A percentile compares a stretch with the other conserved stretches of the same genome.
Conservation (phyloP, 2,329 filamentous ascomycete genomes). For the Aspergillus novofumigatus region DNA sequence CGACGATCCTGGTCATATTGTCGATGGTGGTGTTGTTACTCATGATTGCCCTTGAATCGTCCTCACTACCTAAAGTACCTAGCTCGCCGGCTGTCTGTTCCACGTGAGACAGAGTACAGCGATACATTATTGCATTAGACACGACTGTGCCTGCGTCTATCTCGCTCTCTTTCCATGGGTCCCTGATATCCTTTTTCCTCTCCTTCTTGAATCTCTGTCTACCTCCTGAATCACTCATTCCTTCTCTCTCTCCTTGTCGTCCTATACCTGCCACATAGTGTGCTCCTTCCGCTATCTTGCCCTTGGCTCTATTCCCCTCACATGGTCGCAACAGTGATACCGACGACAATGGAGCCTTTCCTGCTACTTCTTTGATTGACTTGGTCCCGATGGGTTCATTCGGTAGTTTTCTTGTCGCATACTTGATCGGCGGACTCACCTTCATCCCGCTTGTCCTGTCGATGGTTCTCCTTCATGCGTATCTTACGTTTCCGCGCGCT, state of each 20-base stretch:
- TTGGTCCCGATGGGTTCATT: conserved; percentile 42
- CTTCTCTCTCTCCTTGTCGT: not conserved
- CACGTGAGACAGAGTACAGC: not conserved
- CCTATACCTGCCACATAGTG: not conserved
- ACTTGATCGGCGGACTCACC: conserved; percentile 81
- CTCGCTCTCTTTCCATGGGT: not conserved
- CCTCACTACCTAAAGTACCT: not conserved
- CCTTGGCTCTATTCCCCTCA: not conserved
- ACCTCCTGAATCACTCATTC: not conserved
- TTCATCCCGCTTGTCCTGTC: conserved; percentile 71
- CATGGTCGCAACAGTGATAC: not conserved
- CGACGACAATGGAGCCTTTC: conserved; percentile 31
- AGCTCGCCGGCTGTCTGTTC: not conserved
- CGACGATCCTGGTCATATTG: not conserved
- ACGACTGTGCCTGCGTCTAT: not conserved
- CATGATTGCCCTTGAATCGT: not conserved
- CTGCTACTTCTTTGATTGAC: conserved; percentile 27
- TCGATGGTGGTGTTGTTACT: not conserved
- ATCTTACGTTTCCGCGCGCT: conserved; percentile 59
- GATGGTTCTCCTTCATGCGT: conserved; percentile 60
- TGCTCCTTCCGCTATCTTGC: not conserved
- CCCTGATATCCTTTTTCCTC: not conserved
- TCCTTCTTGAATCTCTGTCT: not conserved
- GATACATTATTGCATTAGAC: not conserved
- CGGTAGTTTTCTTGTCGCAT: conserved; percentile 63